Percentiles rank a stretch among this genome's conserved stretches.
These are phyloP conservation scores for Coemansia javaensis DNA, from an alignment of 192 early-diverging fungal species.

Conservation along the genomic window DNA sequence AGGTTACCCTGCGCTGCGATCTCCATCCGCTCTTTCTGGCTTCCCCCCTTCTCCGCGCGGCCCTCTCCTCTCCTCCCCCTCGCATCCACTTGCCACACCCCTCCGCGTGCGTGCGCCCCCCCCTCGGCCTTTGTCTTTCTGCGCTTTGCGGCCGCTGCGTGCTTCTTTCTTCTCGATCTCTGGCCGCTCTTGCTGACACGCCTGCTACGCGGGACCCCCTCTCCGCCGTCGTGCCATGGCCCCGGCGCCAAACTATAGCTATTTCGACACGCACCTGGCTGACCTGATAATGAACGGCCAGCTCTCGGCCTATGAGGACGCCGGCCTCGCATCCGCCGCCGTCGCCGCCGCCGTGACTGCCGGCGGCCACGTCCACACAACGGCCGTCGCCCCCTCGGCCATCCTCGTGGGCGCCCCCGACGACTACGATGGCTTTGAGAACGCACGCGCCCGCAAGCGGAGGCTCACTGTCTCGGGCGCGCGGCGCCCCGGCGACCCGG, in stretches of 20 bases:
- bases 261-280: conserved; percentile 49
- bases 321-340: conserved; percentile 15
- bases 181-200: conserved; percentile 2
- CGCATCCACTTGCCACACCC: no score
- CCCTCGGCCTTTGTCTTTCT: no score
- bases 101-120: no score
- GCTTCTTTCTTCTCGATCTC: not conserved
- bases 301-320: conserved; percentile 37
- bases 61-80: no score
- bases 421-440: conserved; percentile 48
- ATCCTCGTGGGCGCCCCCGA: conserved; percentile 14
- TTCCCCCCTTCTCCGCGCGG: no score
- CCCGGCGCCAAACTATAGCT: conserved; percentile 45
- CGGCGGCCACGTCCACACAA: conserved; percentile 21
- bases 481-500: conserved; percentile 22
- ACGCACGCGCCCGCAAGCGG: conserved; percentile 47
- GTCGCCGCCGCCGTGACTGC: conserved; percentile 18
- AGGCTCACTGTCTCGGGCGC: conserved; percentile 39
- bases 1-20: no score
- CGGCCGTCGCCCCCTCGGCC: conserved; percentile 15
- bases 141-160: no score
- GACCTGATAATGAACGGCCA: conserved; percentile 52
- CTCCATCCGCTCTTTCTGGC: no score
- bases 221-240: conserved; percentile 15
- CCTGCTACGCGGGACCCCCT: not conserved